Percentiles rank a stretch among this genome's conserved stretches.
These are phyloP conservation scores for Cucurbita ficifolia DNA, from an alignment of 306 rosid genomes.

Conservation along the genomic window DNA sequence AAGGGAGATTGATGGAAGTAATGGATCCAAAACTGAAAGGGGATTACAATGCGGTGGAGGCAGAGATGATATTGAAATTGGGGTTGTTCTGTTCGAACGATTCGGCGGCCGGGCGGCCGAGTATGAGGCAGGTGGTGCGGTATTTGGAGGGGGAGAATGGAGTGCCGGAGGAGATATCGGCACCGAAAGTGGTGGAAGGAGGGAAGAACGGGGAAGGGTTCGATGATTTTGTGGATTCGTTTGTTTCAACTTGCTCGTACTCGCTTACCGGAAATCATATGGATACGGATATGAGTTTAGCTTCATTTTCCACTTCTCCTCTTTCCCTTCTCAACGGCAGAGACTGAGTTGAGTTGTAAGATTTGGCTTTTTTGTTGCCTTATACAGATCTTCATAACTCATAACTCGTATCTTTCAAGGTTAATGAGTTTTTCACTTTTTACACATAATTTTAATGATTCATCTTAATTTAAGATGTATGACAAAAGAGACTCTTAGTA, in stretches of 20 bases:
- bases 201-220: slow-evolving; percentile 34
- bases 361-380: too few species aligned
- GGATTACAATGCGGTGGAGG: slow-evolving; percentile 26
- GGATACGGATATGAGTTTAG: slow-evolving; percentile 25
- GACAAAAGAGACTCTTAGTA: too few species aligned
- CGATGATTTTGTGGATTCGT: slow-evolving; percentile 45
- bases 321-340: slow-evolving; percentile 25
- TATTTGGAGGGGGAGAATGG: slow-evolving; percentile 50
- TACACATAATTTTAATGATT: too few species aligned
- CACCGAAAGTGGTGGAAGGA: slow-evolving; percentile 13
- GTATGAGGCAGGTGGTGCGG: slow-evolving; percentile 47
- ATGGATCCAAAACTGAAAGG: slow-evolving; percentile 43
- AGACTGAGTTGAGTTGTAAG: slow-evolving; percentile 2
- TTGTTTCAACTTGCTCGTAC: slow-evolving; percentile 36
- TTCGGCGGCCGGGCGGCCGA: slow-evolving; percentile 34
- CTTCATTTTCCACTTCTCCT: slow-evolving; percentile 31
- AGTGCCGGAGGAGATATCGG: slow-evolving; percentile 24
- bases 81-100: slow-evolving; percentile 58
- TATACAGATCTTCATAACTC: too few species aligned
- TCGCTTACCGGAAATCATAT: slow-evolving; percentile 20
- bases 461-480: too few species aligned
- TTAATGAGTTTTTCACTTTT: too few species aligned
- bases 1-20: slow-evolving; percentile 29
- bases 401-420: too few species aligned
- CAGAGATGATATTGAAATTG: slow-evolving; percentile 36